Percentiles rank a stretch among this genome's conserved stretches.
phyloP scores from a whole-genome alignment of 768 basidiomycete genomes.

The Asterophora parasitica region DNA sequence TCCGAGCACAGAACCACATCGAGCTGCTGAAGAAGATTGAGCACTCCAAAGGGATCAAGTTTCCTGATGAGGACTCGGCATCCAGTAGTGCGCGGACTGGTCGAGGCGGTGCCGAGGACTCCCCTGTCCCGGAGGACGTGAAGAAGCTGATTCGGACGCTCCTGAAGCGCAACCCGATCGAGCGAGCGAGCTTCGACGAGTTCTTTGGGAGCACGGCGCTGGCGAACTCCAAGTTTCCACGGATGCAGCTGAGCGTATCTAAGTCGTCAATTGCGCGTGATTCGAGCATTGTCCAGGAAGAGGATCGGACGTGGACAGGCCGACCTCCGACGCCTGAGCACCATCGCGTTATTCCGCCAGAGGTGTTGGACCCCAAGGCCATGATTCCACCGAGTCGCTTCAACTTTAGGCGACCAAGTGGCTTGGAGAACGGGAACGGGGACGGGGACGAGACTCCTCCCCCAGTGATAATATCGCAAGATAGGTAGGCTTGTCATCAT shows the following conservation, averaged over 20 bases:
- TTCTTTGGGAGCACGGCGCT: constrained; percentile 84
- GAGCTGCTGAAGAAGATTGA: constrained; percentile 94
- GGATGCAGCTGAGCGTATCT: constrained; percentile 34
- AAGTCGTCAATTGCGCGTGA: constrained; percentile 10
- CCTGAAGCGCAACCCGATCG: constrained; percentile 76
- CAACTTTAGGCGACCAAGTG: constrained; percentile 49
- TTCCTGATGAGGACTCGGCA: constrained; percentile 82
- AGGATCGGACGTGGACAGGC: constrained; percentile 29
- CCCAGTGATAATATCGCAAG: constrained; percentile 17
- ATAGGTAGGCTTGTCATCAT: constrained; percentile 18
- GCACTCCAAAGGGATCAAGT: constrained; percentile 84
- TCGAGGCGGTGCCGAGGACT: constrained; percentile 45
- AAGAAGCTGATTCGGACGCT: constrained; percentile 84
- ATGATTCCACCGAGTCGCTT: constrained; percentile 84
- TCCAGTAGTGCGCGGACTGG: constrained; percentile 37
- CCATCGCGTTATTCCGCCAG: constrained; percentile 70
- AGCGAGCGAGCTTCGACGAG: constrained; percentile 86
- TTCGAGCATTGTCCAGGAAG: constrained; percentile 22
- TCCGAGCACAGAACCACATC: constrained; percentile 93
- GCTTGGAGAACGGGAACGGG: constrained; percentile 19
- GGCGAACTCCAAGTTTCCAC: constrained; percentile 72
- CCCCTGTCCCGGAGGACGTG: constrained; percentile 71
- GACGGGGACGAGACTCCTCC: constrained; percentile 22
- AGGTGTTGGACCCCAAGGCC: constrained; percentile 73
- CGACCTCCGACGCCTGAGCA: constrained; percentile 59